Evolutionary conservation across 371 early-diverging fungal species (phyloP), one percentile per base, ranked within the genome.

Genomic region (Batkoa obscura): DNA sequence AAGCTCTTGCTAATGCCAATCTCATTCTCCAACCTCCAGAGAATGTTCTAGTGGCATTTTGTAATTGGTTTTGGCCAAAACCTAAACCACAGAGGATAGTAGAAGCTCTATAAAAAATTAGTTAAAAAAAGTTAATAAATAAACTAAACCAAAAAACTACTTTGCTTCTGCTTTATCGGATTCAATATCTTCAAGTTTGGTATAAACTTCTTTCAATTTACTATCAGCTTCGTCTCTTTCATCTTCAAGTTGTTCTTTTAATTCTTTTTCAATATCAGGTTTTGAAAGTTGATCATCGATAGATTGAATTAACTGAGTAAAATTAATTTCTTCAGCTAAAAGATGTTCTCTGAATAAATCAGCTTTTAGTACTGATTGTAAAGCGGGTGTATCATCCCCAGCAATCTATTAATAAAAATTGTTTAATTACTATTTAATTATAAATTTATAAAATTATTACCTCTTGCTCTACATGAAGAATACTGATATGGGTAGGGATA

Each of bases 381-480:
- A 65, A 2, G 92, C 93, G 9, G 79, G 67, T 1, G 84, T 88
- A 61, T 92, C 88, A 61, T 87, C 91, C 58, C 92, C 93, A 43
- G 71, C 72, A 69, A 94, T 89, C 86, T 84, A 69, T 10, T 4
- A 36, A 5, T 12, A 36, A 30, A 45, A 15, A 5, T 6, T 47
- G 13, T 15, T 47, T 9, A 13, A 47, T 9, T n/a, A n/a, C n/a
- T n/a, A n/a, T n/a, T n/a, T 9, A 13, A 39, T 8, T 13, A 39
- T 39, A 8, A 8, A 8, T 5, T 36, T 54, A 43, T 3, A 31
- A 30, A 55, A 23, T n/a, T 4, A 54, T 60, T 72, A 79, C 86
- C 71, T 99, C 98, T 68, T 98, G 99, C 66, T 94, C 96, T 38
- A 99, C 96, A 72, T 94, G 88, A 56, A 96, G 73, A 59, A 97